Evolutionary conservation across 2,329 filamentous ascomycete species (phyloP), one percentile per base, ranked within the genome.

Genomic region (Pestalotiopsis sp.): DNA sequence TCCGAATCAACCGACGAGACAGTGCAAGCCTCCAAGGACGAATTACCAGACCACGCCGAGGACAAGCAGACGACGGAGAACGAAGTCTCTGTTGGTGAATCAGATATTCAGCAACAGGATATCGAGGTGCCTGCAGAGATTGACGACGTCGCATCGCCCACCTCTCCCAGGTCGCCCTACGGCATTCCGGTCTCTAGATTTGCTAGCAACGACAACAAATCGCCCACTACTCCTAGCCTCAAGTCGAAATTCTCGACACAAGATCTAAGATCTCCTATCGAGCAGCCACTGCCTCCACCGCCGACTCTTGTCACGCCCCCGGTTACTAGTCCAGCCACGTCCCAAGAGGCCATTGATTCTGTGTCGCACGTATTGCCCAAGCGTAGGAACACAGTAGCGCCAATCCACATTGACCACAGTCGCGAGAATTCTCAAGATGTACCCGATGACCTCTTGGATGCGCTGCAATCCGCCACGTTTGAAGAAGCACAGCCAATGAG

Each of bases 401-500:
- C 88, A 20, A 91, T 92, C 65, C 81, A 80, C 49, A 89, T 87
- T 2, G 82, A 86, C 69, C 68, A 86, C 17, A 78, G 79, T 31
- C 78, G 76, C 66, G 73, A 76, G 20, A 77, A 74, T n/a, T 66
- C 73, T 39, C 75, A 73, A 49, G 77, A 81, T 89, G 56, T 86
- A 81, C 31, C 74, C n/a, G 93, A 95, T 77, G 93, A 96, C 76
- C 88, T 95, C 71, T 92, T 97, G 88, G 92, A 97, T 68, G 94
- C 97, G 80, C 82, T 97, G 67, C 92, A 93, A 74, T 92, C 89
- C 67, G 94, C 94, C 36, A 94, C 92, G 2, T 83, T 97, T 20
- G 88, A 96, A 76, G 90, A 97, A 81, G 94, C 94, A n/a, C 92
- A 91, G 76, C 91, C 93, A 2, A 89, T 97, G 71, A 87, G 88